Percentiles rank a stretch among this genome's conserved stretches.
Evolutionary conservation across 2,329 filamentous ascomycete species (phyloP).

Genomic region (Ophiocordyceps australis): DNA sequence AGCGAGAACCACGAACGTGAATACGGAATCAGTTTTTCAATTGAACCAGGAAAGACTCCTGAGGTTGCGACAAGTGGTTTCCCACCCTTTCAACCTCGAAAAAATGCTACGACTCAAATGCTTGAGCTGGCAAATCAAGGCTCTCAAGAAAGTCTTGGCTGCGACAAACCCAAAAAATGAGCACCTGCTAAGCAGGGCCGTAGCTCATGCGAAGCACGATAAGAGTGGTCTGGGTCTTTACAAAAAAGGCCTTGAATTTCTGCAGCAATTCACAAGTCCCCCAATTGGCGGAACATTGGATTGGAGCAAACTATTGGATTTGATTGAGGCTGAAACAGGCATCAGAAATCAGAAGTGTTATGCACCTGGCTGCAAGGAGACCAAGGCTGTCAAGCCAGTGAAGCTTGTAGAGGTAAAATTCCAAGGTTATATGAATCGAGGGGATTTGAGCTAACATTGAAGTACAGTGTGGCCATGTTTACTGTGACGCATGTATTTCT

Average conservation of each 20-base stretch:
- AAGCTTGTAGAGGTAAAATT: slow-evolving; percentile 1
- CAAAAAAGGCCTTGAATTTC: slow-evolving; percentile 2
- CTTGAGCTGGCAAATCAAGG: too few species aligned
- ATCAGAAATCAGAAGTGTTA: slow-evolving; percentile 1
- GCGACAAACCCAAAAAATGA: background rate
- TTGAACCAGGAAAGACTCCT: background rate
- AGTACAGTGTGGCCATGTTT: slow-evolving; percentile 14
- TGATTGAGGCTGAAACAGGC: slow-evolving; percentile 4
- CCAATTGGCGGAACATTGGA: slow-evolving; percentile 6
- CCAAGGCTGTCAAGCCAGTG: background rate
- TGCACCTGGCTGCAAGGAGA: slow-evolving; percentile 2
- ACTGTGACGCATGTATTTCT: slow-evolving; percentile 6
- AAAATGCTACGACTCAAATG: too few species aligned
- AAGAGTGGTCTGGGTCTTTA: slow-evolving; percentile 2
- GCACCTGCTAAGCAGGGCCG: too few species aligned
- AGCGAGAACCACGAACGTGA: too few species aligned
- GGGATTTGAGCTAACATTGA: slow-evolving; percentile 3
- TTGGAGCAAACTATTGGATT: slow-evolving; percentile 4
- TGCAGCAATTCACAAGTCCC: slow-evolving; percentile 1
- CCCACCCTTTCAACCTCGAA: slow-evolving; percentile 12
- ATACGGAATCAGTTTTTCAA: slow-evolving; percentile 1
- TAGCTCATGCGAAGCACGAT: too few species aligned
- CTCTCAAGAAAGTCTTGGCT: background rate
- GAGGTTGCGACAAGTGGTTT: slow-evolving; percentile 6
- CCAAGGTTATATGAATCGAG: background rate